A percentile compares a stretch with the other conserved stretches of the same genome.
Evolutionary conservation across 495 filamentous ascomycete species (phyloP).

Genomic region (Xylaria palmicola): DNA sequence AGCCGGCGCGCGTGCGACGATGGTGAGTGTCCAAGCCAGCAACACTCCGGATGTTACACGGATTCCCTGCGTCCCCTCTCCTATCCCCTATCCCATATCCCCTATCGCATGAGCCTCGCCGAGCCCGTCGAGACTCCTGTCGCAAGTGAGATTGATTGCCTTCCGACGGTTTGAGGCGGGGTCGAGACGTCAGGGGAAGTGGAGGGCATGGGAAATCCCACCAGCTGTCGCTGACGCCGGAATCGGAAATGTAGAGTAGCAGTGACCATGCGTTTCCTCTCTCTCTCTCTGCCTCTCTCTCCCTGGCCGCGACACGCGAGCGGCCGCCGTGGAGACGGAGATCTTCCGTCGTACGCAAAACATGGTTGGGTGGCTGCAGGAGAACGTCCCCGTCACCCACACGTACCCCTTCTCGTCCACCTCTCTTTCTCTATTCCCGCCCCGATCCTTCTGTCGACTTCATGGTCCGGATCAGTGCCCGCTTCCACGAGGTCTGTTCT

Average conservation of each 20-base stretch:
- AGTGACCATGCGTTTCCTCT: not conserved
- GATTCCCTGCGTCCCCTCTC: not conserved
- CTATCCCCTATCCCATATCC: not conserved
- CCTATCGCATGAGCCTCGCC: not conserved
- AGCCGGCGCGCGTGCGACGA: not conserved
- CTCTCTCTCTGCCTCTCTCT: not conserved
- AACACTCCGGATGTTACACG: not conserved
- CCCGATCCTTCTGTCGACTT: not conserved
- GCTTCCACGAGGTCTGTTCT: constrained; percentile 26
- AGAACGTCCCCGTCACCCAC: not conserved
- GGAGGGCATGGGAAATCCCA: constrained; percentile 3
- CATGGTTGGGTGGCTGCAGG: not conserved
- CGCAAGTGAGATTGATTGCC: constrained; percentile 9
- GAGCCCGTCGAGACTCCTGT: constrained; percentile 10
- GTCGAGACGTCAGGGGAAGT: not conserved
- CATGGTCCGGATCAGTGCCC: not conserved
- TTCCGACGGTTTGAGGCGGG: not conserved
- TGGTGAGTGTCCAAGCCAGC: not conserved
- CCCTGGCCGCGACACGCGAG: not conserved
- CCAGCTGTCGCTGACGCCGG: not conserved
- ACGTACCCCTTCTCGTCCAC: not conserved
- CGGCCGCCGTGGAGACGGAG: not conserved
- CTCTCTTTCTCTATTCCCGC: not conserved
- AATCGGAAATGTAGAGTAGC: not conserved
- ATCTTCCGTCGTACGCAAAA: not conserved